phyloP scores from a whole-genome alignment of 805 yeast species.

The Pichia phayaonensis region DNA sequence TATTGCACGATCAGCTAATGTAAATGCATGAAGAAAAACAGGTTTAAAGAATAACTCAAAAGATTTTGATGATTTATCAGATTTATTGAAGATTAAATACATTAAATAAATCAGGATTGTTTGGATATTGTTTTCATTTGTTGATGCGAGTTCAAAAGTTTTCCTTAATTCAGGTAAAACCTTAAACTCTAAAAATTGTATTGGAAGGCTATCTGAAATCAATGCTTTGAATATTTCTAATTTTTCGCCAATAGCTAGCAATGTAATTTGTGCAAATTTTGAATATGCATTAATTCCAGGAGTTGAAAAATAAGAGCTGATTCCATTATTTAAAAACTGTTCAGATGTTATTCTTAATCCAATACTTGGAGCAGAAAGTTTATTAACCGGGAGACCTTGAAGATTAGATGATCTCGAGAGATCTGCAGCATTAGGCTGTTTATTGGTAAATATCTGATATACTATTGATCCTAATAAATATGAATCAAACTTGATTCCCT shows the following conservation, averaged over 20 bases:
- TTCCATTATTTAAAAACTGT: constrained; percentile 29
- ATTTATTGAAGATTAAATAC: constrained; percentile 25
- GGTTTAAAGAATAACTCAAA: constrained; percentile 47
- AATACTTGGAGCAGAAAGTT: constrained; percentile 32
- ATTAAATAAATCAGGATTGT: constrained; percentile 34
- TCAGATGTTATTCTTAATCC: constrained; percentile 34
- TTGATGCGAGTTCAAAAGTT: constrained; percentile 29
- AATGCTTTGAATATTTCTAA: constrained; percentile 35
- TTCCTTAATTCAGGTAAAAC: constrained; percentile 63
- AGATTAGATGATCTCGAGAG: constrained; percentile 8
- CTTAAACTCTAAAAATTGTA: constrained; percentile 48
- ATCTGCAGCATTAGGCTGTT: constrained; percentile 7
- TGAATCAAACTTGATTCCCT: constrained; percentile 50
- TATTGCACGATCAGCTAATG: constrained; percentile 66
- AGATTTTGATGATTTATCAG: constrained; percentile 20
- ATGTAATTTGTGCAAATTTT: constrained; percentile 47
- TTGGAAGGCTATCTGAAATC: constrained; percentile 29
- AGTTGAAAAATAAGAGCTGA: constrained; percentile 32
- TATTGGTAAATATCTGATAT: constrained; percentile 35
- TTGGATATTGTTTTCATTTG: constrained; percentile 19
- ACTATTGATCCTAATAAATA: constrained; percentile 55
- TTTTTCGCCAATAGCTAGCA: constrained; percentile 48
- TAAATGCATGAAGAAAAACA: constrained; percentile 52
- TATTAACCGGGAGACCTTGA: constrained; percentile 34
- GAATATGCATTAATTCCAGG: constrained; percentile 45